Base-by-base conservation (phyloP, 495 filamentous ascomycete genomes). In the Hyaloscypha hepaticicola region DNA sequence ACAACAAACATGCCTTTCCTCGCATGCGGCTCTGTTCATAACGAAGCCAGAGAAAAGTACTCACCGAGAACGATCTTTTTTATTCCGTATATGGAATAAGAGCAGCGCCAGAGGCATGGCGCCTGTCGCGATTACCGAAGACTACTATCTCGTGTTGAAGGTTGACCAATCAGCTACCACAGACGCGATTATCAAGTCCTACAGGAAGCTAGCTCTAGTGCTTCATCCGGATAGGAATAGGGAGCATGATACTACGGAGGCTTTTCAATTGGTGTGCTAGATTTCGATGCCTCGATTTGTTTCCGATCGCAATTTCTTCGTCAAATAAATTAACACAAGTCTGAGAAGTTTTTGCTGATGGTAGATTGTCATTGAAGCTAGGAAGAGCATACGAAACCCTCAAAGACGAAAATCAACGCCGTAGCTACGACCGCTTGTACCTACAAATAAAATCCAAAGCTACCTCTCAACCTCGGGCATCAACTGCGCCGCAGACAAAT, bases 81-180 rank as follows among this genome's bases (percentile, higher is more conserved):
- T 4, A 16, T 45, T 45, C 38, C 4, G 16, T 4, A 19, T 16
- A 19, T 8, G 38, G 38, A 16, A 1, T 45, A 16, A 16, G 19
- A 57, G 28, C 29, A 66, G 55, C 60, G 48, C 31, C n/a, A 27
- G n/a, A 65, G 45, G 55, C 45, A 77, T 77, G 75, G 75, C 72
- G 12, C 71, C 69, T 3, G 51, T 27, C 33, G 61, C 61, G 57
- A 69, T 64, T 56, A 75, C 59, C 53, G 68, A 70, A 53, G 75
- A 77, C 61, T 75, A 74, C 61, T 77, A 77, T 55, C 57, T 64
- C 34, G 33, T 75, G 60, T 73, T 77, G 31, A 69, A 72, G 60
- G 60, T 77, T 8, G 66, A 48, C 34, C 64, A 74, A 49, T 72
- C 49, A 62, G 73, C 75, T 55, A 68, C 67, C 5, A 4, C 59